Evolutionary conservation across 2,329 filamentous ascomycete species (phyloP).

Genomic region (Aspergillus tanneri): DNA sequence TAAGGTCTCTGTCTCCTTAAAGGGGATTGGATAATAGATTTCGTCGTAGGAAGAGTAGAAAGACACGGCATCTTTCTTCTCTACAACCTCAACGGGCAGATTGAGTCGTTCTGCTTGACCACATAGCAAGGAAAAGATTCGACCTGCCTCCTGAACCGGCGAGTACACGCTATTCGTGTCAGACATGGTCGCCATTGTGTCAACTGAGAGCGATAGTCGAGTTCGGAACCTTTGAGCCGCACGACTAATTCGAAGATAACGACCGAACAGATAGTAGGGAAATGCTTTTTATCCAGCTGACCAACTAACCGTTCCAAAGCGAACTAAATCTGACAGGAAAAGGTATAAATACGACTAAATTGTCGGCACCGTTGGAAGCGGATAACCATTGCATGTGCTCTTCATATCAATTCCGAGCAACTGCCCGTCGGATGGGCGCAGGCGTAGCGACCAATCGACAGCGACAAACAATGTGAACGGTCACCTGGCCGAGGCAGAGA

Average conservation of each 20-base stretch:
- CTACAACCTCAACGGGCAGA: conserved; percentile 33
- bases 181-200: conserved; percentile 19
- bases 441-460: conserved; percentile 10
- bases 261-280: neutral
- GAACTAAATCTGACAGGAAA: conserved; percentile 7
- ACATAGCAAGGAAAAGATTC: conserved; percentile 39
- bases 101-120: conserved; percentile 35
- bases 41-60: conserved; percentile 40
- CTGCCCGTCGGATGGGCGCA: conserved; percentile 16
- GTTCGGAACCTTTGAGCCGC: no score
- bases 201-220: no score
- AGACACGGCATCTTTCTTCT: conserved; percentile 34
- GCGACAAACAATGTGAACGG: neutral
- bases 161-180: conserved; percentile 28
- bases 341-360: conserved; percentile 1
- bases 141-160: conserved; percentile 36
- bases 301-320: neutral
- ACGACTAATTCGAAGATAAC: neutral
- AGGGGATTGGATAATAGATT: conserved; percentile 46
- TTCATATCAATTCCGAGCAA: conserved; percentile 17
- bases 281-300: neutral
- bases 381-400: conserved; percentile 7
- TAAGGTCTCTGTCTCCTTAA: conserved; percentile 55
- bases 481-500: neutral
- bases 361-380: neutral